These are phyloP conservation scores for Piromyces sp. DNA, from an alignment of 192 early-diverging fungal species.

Conservation along the genomic window DNA sequence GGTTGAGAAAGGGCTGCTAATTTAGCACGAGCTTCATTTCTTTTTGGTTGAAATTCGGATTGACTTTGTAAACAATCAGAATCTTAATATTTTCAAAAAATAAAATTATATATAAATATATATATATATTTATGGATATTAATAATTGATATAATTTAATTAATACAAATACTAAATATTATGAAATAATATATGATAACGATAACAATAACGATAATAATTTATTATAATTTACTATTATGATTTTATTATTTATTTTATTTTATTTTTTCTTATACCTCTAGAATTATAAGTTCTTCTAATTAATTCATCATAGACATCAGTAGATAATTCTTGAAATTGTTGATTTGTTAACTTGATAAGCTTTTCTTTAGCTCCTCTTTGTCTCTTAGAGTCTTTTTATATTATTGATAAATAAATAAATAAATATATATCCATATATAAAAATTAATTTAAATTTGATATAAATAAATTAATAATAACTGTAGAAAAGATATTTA, in stretches of 20 bases:
- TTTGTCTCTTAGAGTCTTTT: neutral
- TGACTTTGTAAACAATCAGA: conserved; percentile 47
- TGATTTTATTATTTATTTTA: no score
- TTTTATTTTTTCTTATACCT: neutral
- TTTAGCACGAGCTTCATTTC: conserved; percentile 93
- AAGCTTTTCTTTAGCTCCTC: conserved; percentile 53
- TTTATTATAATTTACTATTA: no score
- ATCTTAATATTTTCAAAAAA: conserved; percentile 28
- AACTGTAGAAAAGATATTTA: neutral
- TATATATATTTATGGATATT: no score
- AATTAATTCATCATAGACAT: conserved; percentile 88
- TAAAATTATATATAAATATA: no score
- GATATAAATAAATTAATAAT: no score
- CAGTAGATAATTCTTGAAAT: conserved; percentile 84
- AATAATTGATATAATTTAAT: no score
- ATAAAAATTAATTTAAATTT: no score
- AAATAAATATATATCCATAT: no score
- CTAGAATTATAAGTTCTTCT: conserved; percentile 34
- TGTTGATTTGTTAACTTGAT: conserved; percentile 58
- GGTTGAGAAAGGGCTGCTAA: conserved; percentile 66
- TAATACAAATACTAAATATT: no score
- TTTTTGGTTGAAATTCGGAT: conserved; percentile 72
- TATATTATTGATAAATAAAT: no score
- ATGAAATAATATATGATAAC: no score
- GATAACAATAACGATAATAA: no score